Evolutionary conservation across 2,329 filamentous ascomycete genomes (phyloP).

Genomic region (Neonectria sp.): DNA sequence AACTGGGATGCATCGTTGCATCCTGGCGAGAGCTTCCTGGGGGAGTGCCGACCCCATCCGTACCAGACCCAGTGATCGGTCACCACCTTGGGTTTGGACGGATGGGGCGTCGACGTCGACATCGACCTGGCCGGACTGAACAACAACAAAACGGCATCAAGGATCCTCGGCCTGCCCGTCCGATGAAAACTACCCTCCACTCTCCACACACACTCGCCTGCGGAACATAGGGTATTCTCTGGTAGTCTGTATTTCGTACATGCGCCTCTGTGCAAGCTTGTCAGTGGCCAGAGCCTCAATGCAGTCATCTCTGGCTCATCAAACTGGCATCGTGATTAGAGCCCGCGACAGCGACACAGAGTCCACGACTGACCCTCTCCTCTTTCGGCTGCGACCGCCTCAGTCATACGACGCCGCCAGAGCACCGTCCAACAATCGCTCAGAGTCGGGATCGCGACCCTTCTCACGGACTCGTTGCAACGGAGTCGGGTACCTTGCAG

Average conservation of each 20-base stretch:
- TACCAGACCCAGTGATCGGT: constrained; percentile 20
- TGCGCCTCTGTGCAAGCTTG: not conserved
- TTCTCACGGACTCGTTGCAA: constrained; percentile 12
- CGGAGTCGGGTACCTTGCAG: constrained; percentile 42
- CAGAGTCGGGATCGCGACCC: constrained; percentile 9
- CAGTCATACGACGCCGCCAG: constrained; percentile 30
- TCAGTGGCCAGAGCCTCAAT: constrained; percentile 13
- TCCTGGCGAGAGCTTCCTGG: constrained; percentile 17
- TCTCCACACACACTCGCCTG: constrained; percentile 12
- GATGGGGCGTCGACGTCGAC: constrained; percentile 1
- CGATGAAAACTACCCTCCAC: not conserved
- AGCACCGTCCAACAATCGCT: constrained; percentile 22
- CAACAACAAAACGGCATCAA: constrained; percentile 13
- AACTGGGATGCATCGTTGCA: constrained; percentile 21
- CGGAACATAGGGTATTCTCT: not conserved
- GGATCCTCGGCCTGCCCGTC: constrained; percentile 13
- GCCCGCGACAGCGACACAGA: constrained; percentile 5
- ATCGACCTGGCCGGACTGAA: not conserved
- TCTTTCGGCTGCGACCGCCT: constrained; percentile 11
- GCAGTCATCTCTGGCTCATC: constrained; percentile 13
- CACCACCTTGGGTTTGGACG: constrained; percentile 17
- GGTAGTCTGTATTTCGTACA: not conserved
- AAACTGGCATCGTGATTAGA: constrained; percentile 4
- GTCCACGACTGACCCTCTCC: not conserved
- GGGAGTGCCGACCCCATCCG: constrained; percentile 14